phyloP scores from a whole-genome alignment of 208 protist genomes.

The Kentomonas sorsogonicus region DNA sequence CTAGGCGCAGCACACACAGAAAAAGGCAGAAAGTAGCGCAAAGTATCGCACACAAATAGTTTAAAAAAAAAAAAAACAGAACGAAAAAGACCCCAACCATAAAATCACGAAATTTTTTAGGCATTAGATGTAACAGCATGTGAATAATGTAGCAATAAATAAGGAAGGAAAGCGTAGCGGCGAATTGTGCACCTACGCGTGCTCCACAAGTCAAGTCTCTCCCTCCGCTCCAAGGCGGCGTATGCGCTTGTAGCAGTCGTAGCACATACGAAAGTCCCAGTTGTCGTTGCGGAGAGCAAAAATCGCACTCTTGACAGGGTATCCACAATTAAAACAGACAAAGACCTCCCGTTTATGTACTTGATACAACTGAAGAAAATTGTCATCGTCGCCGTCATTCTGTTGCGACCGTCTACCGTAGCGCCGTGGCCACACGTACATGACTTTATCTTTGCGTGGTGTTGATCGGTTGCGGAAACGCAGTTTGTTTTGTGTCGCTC shows the following conservation, averaged over 20 bases:
- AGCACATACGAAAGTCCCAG: slow-evolving; percentile 90
- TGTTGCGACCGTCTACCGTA: no score
- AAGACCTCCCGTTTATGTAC: slow-evolving; percentile 73
- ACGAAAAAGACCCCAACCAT: neutral
- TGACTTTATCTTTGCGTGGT: slow-evolving; percentile 60
- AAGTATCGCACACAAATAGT: neutral
- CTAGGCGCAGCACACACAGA: neutral
- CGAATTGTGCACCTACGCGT: neutral
- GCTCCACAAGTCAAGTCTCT: slow-evolving; percentile 34
- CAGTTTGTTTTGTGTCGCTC: no score
- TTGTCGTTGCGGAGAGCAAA: slow-evolving; percentile 81
- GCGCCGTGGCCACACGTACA: slow-evolving; percentile 67
- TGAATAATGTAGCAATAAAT: neutral
- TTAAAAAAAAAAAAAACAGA: neutral
- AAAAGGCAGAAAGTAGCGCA: neutral
- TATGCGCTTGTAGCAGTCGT: slow-evolving; percentile 67
- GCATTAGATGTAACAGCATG: neutral
- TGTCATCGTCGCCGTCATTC: no score
- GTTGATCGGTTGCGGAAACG: no score
- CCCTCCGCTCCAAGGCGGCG: slow-evolving; percentile 58
- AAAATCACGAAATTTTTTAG: no score
- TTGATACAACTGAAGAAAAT: slow-evolving; percentile 69
- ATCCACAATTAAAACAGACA: slow-evolving; percentile 82
- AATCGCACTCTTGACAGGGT: slow-evolving; percentile 65
- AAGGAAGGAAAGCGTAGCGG: neutral